A percentile compares a stretch with the other conserved stretches of the same genome.
Evolutionary conservation across 176 grass and related monocot genomes (phyloP).

Genomic region (Zoysia japonica): DNA sequence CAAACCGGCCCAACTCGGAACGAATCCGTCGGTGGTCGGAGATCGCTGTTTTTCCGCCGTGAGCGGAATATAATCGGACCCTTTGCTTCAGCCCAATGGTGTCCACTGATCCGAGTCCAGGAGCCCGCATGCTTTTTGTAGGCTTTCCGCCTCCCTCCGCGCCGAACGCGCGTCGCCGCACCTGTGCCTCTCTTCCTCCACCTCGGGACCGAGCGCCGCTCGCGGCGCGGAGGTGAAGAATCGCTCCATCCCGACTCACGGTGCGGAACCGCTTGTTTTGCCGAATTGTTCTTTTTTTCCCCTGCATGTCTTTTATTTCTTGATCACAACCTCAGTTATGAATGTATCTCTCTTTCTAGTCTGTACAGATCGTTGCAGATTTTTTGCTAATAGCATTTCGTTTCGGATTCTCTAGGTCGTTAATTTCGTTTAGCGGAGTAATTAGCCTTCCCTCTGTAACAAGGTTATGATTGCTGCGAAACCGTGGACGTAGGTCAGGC

Average conservation of each 20-base stretch:
- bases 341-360: not conserved
- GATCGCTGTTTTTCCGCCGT: no score
- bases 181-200: not conserved
- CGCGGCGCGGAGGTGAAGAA: not conserved
- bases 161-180: conserved; percentile 15
- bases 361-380: not conserved
- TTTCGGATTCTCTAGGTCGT: not conserved
- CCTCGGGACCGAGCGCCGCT: not conserved
- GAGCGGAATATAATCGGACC: no score
- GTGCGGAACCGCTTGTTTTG: not conserved
- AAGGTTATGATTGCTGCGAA: not conserved
- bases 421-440: not conserved
- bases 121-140: not conserved
- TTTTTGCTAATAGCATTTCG: not conserved
- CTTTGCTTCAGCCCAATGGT: not conserved
- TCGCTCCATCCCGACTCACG: not conserved
- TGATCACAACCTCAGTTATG: not conserved
- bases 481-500: not conserved
- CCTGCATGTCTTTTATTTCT: not conserved
- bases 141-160: not conserved
- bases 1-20: no score
- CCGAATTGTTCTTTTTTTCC: not conserved
- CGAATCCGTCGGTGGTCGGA: no score
- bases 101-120: not conserved
- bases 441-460: not conserved